Conservation (phyloP, 192 early-diverging fungal genomes). For the Allomyces arbusculus region DNA sequence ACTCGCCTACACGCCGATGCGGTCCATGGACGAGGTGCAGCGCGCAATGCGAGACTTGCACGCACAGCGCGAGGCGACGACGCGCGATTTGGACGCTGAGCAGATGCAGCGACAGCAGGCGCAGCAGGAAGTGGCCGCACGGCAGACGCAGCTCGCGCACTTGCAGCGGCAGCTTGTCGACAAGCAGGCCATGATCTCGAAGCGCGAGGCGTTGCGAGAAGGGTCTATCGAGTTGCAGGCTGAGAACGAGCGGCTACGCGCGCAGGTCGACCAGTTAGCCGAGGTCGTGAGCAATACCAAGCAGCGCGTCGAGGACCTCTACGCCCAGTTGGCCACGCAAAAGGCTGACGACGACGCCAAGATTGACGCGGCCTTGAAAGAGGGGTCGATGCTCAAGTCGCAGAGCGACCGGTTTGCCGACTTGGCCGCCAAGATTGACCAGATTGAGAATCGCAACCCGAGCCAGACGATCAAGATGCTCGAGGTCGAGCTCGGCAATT, state of each 20-base stretch:
- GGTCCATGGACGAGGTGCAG: constrained; percentile 47
- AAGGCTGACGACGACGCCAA: not conserved
- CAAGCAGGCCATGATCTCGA: not conserved
- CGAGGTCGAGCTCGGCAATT: no score
- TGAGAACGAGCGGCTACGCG: not conserved
- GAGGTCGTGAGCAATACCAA: not conserved
- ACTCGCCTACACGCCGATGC: constrained; percentile 25
- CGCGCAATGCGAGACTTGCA: constrained; percentile 27
- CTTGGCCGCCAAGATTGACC: no score
- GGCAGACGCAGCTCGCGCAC: constrained; percentile 12
- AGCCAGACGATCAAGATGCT: not conserved
- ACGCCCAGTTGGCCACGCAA: not conserved
- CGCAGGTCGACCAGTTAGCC: not conserved
- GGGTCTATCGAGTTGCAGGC: not conserved
- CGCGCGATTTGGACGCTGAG: constrained; percentile 26
- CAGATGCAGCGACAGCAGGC: constrained; percentile 10
- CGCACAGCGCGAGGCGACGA: constrained; percentile 13
- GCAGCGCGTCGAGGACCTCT: not conserved
- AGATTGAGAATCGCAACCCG: no score
- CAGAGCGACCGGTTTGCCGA: no score
- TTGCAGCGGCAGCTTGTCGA: not conserved
- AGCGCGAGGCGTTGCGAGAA: not conserved
- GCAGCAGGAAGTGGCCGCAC: constrained; percentile 9
- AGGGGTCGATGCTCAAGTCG: no score
- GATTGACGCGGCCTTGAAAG: no score